Base-by-base conservation (phyloP, 257 asterid genomes). In the Anisodus acutangulus region DNA sequence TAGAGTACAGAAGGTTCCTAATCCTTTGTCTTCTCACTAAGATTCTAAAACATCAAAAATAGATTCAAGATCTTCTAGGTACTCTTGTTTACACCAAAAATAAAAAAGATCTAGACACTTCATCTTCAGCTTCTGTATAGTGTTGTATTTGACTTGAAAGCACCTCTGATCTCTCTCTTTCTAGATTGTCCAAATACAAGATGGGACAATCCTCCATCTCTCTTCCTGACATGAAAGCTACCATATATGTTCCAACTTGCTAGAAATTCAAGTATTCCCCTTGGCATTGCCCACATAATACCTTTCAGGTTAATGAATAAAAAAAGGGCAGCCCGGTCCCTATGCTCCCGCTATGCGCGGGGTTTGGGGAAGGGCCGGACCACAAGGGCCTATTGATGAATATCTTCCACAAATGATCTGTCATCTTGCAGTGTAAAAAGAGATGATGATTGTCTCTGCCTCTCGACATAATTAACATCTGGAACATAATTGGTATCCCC, bases 401-500 rank as follows among this genome's bases (percentile, higher is more conserved):
- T 59, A 59, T 17, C 64, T 17, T 59, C 64, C 64, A 59, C 31
- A 59, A 59, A 17, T 66, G 47, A 67, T 13, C 22, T 35, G 74
- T 37, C 49, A 67, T 67, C 74, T 67, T 37, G 74, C 74, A 67
- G 74, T 37, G 49, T 3, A 67, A 55, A 47, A 4, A 57, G 62
- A 15, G 62, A 16, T 57, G 19, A 67, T 35, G 74, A 37, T 67
- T 37, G 12, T 13, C 17, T 67, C 8, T 37, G 49, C 22, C 74
- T 35, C 74, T 67, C 74, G 49, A 37, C 49, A 35, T 13, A 67
- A 13, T 10, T 67, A 7, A 13, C 22, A 67, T 67, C 19, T 35
- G 74, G 74, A 35, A 35, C 11, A 67, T 67, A 67, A 67, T 67
- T 67, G 22, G 74, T 35, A 67, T 67, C 49, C 8, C 74, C 22